These are phyloP conservation scores for Penicillium samsonianum DNA, from an alignment of 495 filamentous ascomycete species.

Conservation along the genomic window DNA sequence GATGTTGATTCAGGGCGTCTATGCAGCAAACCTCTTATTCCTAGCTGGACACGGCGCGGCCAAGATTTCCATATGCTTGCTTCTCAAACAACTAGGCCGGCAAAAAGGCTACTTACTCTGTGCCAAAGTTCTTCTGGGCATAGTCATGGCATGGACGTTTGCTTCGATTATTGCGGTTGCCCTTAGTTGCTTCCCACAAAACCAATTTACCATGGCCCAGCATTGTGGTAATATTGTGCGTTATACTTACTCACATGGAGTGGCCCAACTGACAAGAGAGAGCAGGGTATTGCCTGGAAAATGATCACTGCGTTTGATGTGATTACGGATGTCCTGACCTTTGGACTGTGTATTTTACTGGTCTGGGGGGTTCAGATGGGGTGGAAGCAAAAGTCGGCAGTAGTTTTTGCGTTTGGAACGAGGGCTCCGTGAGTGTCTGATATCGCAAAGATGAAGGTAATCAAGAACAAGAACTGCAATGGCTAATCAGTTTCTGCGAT, in stretches of 20 bases:
- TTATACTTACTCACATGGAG: neutral
- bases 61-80: constrained; percentile 10
- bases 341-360: neutral
- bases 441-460: neutral
- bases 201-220: neutral
- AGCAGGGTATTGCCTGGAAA: neutral
- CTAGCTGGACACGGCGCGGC: constrained; percentile 3
- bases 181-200: neutral
- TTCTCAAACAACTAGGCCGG: constrained; percentile 6
- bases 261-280: neutral
- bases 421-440: neutral
- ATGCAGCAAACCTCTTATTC: constrained; percentile 3
- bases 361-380: neutral
- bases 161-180: neutral
- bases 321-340: neutral
- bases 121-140: neutral
- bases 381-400: neutral
- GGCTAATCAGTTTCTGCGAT: neutral
- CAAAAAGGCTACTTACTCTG: neutral
- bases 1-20: neutral
- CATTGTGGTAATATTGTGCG: neutral
- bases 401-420: neutral
- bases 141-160: neutral
- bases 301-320: neutral
- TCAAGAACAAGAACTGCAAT: neutral